Evolutionary conservation across 2,329 filamentous ascomycete genomes (phyloP).

Genomic region (Cytospora leucostoma): DNA sequence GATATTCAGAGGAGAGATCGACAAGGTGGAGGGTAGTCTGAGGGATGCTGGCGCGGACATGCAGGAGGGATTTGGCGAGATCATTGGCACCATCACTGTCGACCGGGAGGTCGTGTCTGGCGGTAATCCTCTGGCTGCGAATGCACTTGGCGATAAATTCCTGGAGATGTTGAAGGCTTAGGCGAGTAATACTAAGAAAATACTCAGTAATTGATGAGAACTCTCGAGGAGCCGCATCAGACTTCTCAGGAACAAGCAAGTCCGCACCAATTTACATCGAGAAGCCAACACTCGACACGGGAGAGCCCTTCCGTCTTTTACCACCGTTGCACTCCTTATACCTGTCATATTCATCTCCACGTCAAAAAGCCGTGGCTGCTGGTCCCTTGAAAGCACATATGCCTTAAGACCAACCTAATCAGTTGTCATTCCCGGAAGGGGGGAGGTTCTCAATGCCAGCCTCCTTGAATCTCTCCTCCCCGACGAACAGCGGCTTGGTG

Average conservation of each 20-base stretch:
- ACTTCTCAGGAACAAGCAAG: too few species aligned
- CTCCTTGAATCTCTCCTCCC: constrained; percentile 33
- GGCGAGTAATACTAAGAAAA: neutral
- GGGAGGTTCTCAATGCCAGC: constrained; percentile 23
- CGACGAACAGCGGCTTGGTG: constrained; percentile 33
- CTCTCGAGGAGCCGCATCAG: too few species aligned
- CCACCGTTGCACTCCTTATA: too few species aligned
- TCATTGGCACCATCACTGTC: constrained; percentile 44
- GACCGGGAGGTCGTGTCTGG: constrained; percentile 43
- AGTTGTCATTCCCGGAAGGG: constrained; percentile 24
- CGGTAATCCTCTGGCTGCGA: constrained; percentile 38
- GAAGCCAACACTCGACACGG: too few species aligned
- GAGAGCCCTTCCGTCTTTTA: too few species aligned
- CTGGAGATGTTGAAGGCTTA: constrained; percentile 34
- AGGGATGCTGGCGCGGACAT: constrained; percentile 45
- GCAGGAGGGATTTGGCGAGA: constrained; percentile 43
- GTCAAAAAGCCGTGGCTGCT: too few species aligned
- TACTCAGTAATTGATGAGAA: neutral
- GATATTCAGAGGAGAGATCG: constrained; percentile 44
- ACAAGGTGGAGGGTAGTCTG: constrained; percentile 44
- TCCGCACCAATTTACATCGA: too few species aligned
- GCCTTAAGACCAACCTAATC: neutral
- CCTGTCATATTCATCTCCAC: too few species aligned
- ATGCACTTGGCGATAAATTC: constrained; percentile 37
- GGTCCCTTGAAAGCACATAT: neutral